These are phyloP conservation scores for Podaxis mareebaensis DNA, from an alignment of 768 basidiomycete genomes.

Conservation along the genomic window DNA sequence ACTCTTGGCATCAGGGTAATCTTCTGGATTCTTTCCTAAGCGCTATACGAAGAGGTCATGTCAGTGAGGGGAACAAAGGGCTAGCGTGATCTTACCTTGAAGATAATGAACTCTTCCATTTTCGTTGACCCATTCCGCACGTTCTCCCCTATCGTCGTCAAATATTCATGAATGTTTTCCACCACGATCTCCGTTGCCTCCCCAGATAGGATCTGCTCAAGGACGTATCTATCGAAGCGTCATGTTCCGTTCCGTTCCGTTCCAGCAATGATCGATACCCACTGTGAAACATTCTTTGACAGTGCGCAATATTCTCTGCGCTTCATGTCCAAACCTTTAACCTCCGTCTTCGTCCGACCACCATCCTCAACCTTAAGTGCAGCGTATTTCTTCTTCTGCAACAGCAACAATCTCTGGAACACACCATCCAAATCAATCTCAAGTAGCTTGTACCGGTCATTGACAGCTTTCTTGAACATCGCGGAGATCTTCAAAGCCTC, in stretches of 20 bases:
- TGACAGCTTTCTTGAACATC: slow-evolving; percentile 94
- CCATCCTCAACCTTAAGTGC: slow-evolving; percentile 93
- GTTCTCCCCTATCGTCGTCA: slow-evolving; percentile 72
- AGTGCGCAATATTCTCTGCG: slow-evolving; percentile 91
- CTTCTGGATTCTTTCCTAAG: slow-evolving; percentile 93
- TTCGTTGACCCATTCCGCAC: slow-evolving; percentile 77
- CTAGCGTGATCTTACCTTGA: slow-evolving; percentile 63
- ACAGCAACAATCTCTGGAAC: slow-evolving; percentile 86
- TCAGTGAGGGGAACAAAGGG: not conserved
- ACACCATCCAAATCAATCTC: slow-evolving; percentile 97
- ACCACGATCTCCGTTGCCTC: slow-evolving; percentile 88
- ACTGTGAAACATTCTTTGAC: slow-evolving; percentile 94
- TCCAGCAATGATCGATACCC: slow-evolving; percentile 30
- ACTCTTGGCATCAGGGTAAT: slow-evolving; percentile 93
- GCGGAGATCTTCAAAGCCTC: slow-evolving; percentile 91
- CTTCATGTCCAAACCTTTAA: slow-evolving; percentile 99
- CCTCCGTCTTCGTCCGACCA: slow-evolving; percentile 73
- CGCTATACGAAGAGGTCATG: slow-evolving; percentile 51
- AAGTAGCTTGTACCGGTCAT: slow-evolving; percentile 91
- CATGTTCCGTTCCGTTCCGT: not conserved
- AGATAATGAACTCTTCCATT: slow-evolving; percentile 93
- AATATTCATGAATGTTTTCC: slow-evolving; percentile 90
- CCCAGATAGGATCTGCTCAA: slow-evolving; percentile 90
- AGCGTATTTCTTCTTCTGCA: slow-evolving; percentile 99
- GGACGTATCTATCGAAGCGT: slow-evolving; percentile 64